Conservation (phyloP, 768 basidiomycete genomes). For the Fibroporia radiculosa region DNA sequence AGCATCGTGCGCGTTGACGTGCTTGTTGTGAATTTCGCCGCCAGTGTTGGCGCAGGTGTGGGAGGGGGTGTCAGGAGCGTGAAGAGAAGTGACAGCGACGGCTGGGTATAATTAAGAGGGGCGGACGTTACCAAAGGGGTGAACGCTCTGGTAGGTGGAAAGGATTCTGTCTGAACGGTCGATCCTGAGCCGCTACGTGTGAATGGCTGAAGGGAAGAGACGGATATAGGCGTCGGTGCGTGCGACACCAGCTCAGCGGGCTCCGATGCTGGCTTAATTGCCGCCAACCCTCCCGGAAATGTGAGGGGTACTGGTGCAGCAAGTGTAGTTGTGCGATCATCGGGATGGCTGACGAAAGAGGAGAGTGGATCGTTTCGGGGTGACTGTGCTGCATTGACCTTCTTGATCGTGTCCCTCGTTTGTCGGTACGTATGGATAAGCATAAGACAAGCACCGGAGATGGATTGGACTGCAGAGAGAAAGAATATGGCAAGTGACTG, state of each 20-base stretch:
- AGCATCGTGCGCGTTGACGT: constrained; percentile 9
- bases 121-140: constrained; percentile 12
- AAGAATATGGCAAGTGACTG: constrained; percentile 57
- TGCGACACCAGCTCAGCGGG: neutral
- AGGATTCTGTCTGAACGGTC: neutral
- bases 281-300: neutral
- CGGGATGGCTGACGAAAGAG: neutral
- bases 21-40: constrained; percentile 24
- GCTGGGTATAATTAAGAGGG: constrained; percentile 16
- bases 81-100: constrained; percentile 20
- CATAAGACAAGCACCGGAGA: constrained; percentile 63
- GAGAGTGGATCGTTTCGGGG: neutral
- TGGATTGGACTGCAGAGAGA: constrained; percentile 64
- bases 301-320: neutral
- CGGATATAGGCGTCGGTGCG: constrained; percentile 7
- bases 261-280: neutral
- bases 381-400: constrained; percentile 40
- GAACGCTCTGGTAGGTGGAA: constrained; percentile 5
- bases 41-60: constrained; percentile 4
- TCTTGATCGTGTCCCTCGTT: constrained; percentile 53
- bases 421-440: constrained; percentile 65
- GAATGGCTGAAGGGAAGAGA: constrained; percentile 5
- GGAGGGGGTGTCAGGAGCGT: constrained; percentile 19
- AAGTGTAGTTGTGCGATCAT: neutral
- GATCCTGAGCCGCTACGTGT: constrained; percentile 2